phyloP scores from a whole-genome alignment of 306 rosid species.

The Albizia julibrissin region DNA sequence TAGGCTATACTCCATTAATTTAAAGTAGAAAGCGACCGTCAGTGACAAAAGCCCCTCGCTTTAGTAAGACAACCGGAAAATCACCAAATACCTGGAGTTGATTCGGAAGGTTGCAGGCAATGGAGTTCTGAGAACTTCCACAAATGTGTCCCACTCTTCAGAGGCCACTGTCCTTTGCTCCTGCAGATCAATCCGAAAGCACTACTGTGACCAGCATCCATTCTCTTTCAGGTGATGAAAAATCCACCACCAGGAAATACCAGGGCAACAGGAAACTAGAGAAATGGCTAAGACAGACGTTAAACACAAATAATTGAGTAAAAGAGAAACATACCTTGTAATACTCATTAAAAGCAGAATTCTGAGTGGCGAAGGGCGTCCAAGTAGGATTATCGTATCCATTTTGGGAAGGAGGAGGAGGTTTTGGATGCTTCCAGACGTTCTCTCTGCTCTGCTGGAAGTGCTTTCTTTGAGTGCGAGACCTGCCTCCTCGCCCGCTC shows the following conservation, averaged over 20 bases:
- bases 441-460: constrained; percentile 83
- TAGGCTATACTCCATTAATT: background rate
- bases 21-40: background rate
- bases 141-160: constrained; percentile 75
- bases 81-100: constrained; percentile 65
- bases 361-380: constrained; percentile 79
- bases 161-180: constrained; percentile 65
- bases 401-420: constrained; percentile 50
- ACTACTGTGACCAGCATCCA: background rate
- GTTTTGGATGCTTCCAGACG: constrained; percentile 87
- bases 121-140: constrained; percentile 76
- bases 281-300: background rate
- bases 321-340: constrained; percentile 54
- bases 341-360: constrained; percentile 62
- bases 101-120: constrained; percentile 90
- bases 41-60: background rate
- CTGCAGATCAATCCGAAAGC: constrained; percentile 32
- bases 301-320: background rate
- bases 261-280: background rate
- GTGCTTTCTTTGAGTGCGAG: constrained; percentile 89
- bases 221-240: background rate
- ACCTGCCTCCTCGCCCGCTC: constrained; percentile 60
- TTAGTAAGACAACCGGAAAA: background rate
- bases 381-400: constrained; percentile 40
- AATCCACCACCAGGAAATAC: background rate